Evolutionary conservation across 768 basidiomycete genomes (phyloP).

Genomic region (Mycena floridula): DNA sequence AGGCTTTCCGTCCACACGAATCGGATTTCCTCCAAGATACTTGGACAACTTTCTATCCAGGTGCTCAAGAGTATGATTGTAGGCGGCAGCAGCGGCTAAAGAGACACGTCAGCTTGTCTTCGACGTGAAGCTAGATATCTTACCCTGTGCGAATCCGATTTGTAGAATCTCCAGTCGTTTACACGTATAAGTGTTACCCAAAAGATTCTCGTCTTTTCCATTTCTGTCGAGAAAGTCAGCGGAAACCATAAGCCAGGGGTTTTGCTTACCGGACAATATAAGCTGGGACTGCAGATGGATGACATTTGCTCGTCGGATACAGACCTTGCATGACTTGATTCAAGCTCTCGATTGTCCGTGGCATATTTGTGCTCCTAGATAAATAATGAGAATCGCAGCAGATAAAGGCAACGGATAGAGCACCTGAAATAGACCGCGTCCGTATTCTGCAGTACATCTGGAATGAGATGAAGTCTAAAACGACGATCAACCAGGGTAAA

Average conservation of each 20-base stretch:
- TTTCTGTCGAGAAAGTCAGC: slow-evolving; percentile 35
- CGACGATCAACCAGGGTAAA: slow-evolving; percentile 1
- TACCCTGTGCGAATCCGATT: slow-evolving; percentile 60
- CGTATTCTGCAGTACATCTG: slow-evolving; percentile 38
- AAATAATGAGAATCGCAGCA: background rate
- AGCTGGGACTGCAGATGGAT: slow-evolving; percentile 35
- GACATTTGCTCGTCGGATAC: slow-evolving; percentile 52
- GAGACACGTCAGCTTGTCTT: background rate
- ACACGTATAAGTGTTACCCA: slow-evolving; percentile 65
- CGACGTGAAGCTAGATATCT: background rate
- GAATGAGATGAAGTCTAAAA: slow-evolving; percentile 58
- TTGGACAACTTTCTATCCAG: slow-evolving; percentile 65
- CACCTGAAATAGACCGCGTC: slow-evolving; percentile 56
- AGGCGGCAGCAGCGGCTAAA: slow-evolving; percentile 57
- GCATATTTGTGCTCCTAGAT: slow-evolving; percentile 65
- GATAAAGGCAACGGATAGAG: background rate
- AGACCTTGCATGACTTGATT: slow-evolving; percentile 71
- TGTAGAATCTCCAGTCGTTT: slow-evolving; percentile 59
- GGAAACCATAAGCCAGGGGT: background rate
- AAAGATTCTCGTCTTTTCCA: slow-evolving; percentile 61
- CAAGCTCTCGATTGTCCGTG: slow-evolving; percentile 69
- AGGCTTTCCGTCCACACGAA: slow-evolving; percentile 73
- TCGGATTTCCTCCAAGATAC: slow-evolving; percentile 59
- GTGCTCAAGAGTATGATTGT: slow-evolving; percentile 54
- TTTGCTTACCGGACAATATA: slow-evolving; percentile 47